phyloP scores from a whole-genome alignment of 495 filamentous ascomycete genomes.

The Cercophora newfieldiana region DNA sequence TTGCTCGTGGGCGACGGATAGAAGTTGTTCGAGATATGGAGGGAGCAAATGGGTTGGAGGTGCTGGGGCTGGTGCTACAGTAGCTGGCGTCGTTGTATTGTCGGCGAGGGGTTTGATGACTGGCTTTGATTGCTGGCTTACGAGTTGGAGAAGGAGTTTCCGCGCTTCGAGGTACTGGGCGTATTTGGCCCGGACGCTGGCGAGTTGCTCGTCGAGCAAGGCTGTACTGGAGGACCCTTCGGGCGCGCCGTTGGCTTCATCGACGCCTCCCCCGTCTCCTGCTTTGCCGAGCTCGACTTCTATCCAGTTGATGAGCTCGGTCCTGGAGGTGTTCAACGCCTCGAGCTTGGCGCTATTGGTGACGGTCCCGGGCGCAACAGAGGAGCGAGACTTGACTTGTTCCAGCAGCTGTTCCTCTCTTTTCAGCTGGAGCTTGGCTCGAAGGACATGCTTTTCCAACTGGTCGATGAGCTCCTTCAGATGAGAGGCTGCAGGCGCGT shows the following conservation, averaged over 20 bases:
- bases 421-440: constrained; percentile 61
- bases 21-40: constrained; percentile 55
- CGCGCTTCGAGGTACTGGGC: constrained; percentile 45
- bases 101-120: constrained; percentile 36
- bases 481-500: constrained; percentile 32
- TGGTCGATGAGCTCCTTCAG: constrained; percentile 56
- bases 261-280: constrained; percentile 44
- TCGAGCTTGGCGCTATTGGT: constrained; percentile 43
- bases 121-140: constrained; percentile 27
- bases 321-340: constrained; percentile 56
- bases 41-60: constrained; percentile 43
- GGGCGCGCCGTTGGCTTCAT: constrained; percentile 38
- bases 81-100: constrained; percentile 24
- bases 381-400: constrained; percentile 49
- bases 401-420: constrained; percentile 62
- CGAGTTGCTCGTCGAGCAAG: constrained; percentile 48
- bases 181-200: constrained; percentile 52
- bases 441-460: constrained; percentile 65
- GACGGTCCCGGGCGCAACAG: constrained; percentile 31
- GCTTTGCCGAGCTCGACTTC: constrained; percentile 63
- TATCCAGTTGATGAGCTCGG: constrained; percentile 71
- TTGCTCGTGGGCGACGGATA: constrained; percentile 61
- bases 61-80: constrained; percentile 19
- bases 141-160: constrained; percentile 43
- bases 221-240: constrained; percentile 30